Evolutionary conservation across 2,329 filamentous ascomycete species (phyloP).

Genomic region (Nannizzia gypsea): DNA sequence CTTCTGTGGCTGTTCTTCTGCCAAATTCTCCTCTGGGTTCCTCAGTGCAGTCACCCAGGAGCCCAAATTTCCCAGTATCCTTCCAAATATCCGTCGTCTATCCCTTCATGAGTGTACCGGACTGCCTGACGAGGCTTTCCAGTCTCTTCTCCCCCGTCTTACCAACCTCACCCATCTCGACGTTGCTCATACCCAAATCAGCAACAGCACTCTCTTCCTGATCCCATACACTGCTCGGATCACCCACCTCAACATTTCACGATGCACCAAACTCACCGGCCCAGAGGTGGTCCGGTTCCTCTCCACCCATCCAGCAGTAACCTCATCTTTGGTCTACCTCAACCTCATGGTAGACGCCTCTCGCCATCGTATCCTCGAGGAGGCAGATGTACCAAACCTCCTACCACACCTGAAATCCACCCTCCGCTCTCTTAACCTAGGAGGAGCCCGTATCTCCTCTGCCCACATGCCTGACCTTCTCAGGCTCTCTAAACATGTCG

Average conservation of each 20-base stretch:
- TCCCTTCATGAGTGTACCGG: constrained; percentile 70
- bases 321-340: constrained; percentile 53
- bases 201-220: constrained; percentile 54
- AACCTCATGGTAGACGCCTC: constrained; percentile 62
- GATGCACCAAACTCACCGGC: constrained; percentile 59
- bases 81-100: constrained; percentile 52
- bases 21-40: constrained; percentile 55
- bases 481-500: constrained; percentile 57
- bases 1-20: constrained; percentile 63
- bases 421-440: constrained; percentile 62
- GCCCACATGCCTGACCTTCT: constrained; percentile 53
- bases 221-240: constrained; percentile 61
- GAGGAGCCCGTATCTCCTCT: constrained; percentile 57
- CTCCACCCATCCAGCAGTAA: constrained; percentile 56
- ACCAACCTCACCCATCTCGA: constrained; percentile 62
- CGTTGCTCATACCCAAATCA: constrained; percentile 65
- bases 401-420: constrained; percentile 48
- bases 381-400: constrained; percentile 52
- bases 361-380: constrained; percentile 58
- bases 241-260: constrained; percentile 66
- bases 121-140: constrained; percentile 55
- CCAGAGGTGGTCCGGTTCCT: constrained; percentile 59
- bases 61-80: constrained; percentile 39
- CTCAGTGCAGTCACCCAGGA: constrained; percentile 39
- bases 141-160: constrained; percentile 59